Percentiles rank a stretch among this genome's conserved stretches.
phyloP scores from a whole-genome alignment of 129 eudicot genomes.

The Ambrosia trifida region DNA sequence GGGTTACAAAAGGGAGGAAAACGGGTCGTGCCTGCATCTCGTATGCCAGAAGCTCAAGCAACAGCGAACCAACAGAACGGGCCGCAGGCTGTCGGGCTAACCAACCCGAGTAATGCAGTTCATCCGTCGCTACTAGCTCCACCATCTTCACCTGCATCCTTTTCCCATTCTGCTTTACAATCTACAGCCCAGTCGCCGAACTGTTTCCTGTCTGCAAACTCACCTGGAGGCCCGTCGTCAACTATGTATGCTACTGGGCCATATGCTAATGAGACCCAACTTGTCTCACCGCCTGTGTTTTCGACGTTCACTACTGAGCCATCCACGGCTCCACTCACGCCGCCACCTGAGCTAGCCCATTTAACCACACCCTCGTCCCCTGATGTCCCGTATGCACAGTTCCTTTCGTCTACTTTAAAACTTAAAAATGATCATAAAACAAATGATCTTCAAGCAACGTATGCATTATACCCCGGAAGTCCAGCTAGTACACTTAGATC shows the following conservation, averaged over 20 bases:
- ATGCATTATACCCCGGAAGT: slow-evolving; percentile 78
- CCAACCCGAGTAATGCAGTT: slow-evolving; percentile 55
- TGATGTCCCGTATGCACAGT: slow-evolving; percentile 91
- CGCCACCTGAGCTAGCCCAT: slow-evolving; percentile 95
- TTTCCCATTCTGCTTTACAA: slow-evolving; percentile 82
- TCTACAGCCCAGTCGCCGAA: slow-evolving; percentile 93
- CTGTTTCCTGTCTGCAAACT: slow-evolving; percentile 76
- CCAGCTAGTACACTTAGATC: slow-evolving; percentile 86
- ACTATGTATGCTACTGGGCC: slow-evolving; percentile 90
- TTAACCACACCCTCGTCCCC: slow-evolving; percentile 96
- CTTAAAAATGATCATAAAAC: slow-evolving; percentile 48
- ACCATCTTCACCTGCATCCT: slow-evolving; percentile 97
- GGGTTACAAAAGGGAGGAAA: slow-evolving; percentile 89
- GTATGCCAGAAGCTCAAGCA: slow-evolving; percentile 66
- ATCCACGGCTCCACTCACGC: slow-evolving; percentile 95
- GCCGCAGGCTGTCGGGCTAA: slow-evolving; percentile 57
- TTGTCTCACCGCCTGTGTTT: slow-evolving; percentile 94
- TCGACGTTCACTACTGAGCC: slow-evolving; percentile 98
- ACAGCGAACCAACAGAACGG: slow-evolving; percentile 66
- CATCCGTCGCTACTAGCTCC: slow-evolving; percentile 80
- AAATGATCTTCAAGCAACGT: slow-evolving; percentile 76
- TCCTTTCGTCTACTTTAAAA: slow-evolving; percentile 63
- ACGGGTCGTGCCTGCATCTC: slow-evolving; percentile 91
- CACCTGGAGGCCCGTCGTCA: slow-evolving; percentile 90
- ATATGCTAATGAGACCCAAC: slow-evolving; percentile 87